Base-by-base conservation (phyloP, 371 early-diverging fungal genomes). In the Chytridium lagenaria region DNA sequence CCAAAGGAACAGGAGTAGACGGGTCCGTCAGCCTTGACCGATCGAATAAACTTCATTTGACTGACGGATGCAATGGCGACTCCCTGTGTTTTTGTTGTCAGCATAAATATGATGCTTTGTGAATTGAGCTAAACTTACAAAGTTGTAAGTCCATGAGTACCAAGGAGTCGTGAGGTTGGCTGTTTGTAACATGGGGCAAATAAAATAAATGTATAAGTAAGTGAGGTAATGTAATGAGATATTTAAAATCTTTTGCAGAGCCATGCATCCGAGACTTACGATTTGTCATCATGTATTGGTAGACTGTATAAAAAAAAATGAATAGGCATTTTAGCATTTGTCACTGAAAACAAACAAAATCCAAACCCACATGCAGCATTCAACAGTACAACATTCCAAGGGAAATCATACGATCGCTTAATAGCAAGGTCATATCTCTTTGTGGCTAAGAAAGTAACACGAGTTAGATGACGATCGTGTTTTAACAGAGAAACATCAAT, bases 131-230 rank as follows among this genome's bases (percentile, higher is more conserved):
- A 19, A 19, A 26, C 55, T 52, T 26, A 52, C 55, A n/a, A 12
- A 12, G 61, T 61, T 61, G 61, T 61, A 61, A 15, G 61, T 61
- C 61, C 61, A 61, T 34, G 61, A 61, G 61, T 61, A 61, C 61
- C 61, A 61, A 15, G 61, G 61, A 15, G 3, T 23, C 7, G 12
- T 28, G 36, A 61, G 23, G 23, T 3, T 33, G 34, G 61, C 61
- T 61, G 36, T 22, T 61, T 37, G 26, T 36, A 5, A 3, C 36
- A 30, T n/a, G n/a, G n/a, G n/a, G n/a, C 19, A 37, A 7, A 12
- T n/a, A 52, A 52, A 52, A 12, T 44, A 23, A 34, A 28, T 2
- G 3, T 61, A 7, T 22, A 10, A 34, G 36, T 34, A 61, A 10
- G n/a, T n/a, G n/a, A n/a, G n/a, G 49, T 49, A 22, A 49, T 10